phyloP scores from a whole-genome alignment of 2,329 filamentous ascomycete species.

The Clonostachys sp. region DNA sequence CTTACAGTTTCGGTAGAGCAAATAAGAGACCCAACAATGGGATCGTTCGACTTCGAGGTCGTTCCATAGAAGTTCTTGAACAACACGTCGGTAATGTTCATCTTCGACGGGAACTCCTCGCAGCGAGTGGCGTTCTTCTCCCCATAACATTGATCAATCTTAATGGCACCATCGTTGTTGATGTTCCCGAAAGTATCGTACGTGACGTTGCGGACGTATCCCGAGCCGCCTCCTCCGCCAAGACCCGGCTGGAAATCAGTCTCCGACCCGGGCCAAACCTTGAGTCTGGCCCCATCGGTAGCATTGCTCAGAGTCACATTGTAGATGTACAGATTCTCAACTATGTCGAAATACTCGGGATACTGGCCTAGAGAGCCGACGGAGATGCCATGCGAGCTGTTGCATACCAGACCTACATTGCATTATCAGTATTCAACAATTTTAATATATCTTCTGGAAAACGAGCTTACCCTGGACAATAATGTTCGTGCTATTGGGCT shows the following conservation, averaged over 20 bases:
- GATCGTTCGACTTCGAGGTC: conserved; percentile 17
- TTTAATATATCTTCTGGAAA: conserved; percentile 14
- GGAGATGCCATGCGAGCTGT: conserved; percentile 67
- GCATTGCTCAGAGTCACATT: conserved; percentile 56
- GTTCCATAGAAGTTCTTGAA: conserved; percentile 19
- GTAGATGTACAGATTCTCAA: conserved; percentile 63
- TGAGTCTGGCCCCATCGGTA: conserved; percentile 65
- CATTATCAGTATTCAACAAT: too few species aligned
- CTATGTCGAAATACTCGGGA: conserved; percentile 57
- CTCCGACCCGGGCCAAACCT: conserved; percentile 59
- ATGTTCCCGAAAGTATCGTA: conserved; percentile 53
- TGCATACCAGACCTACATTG: conserved; percentile 58
- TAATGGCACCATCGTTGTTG: conserved; percentile 43
- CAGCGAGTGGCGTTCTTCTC: conserved; percentile 3
- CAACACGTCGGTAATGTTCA: conserved; percentile 16
- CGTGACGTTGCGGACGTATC: conserved; percentile 55
- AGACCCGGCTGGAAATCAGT: conserved; percentile 51
- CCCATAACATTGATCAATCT: conserved; percentile 18
- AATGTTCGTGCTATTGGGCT: conserved; percentile 67
- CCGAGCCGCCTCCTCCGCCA: conserved; percentile 54
- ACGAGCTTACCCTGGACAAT: conserved; percentile 46
- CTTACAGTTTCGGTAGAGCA: conserved; percentile 19
- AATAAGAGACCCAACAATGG: conserved; percentile 16
- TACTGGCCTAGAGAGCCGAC: conserved; percentile 72
- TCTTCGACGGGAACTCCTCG: conserved; percentile 6